A percentile compares a stretch with the other conserved stretches of the same genome.
These are phyloP conservation scores for Brettanomyces custersianus DNA, from an alignment of 805 yeast species.

Conservation along the genomic window DNA sequence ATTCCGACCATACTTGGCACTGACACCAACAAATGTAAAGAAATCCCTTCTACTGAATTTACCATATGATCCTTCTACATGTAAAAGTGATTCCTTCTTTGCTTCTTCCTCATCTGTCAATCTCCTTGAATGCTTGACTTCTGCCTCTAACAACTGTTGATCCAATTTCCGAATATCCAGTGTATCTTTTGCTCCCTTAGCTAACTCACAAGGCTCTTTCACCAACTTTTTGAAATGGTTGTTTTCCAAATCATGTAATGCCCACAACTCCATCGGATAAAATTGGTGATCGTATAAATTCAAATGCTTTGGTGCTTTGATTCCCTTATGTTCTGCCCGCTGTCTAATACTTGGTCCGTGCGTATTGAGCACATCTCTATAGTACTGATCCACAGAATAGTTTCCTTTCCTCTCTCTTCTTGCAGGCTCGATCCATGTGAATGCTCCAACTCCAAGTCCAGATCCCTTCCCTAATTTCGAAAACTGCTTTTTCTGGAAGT, in stretches of 20 bases:
- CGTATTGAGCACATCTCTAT: conserved; percentile 38
- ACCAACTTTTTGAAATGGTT: conserved; percentile 64
- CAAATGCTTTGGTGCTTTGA: conserved; percentile 78
- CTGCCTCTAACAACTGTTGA: conserved; percentile 49
- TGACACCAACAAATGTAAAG: conserved; percentile 63
- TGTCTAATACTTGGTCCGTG: conserved; percentile 36
- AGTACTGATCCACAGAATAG: conserved; percentile 78
- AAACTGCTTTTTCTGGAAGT: conserved; percentile 57
- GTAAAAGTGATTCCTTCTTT: conserved; percentile 48
- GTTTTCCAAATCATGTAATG: conserved; percentile 73
- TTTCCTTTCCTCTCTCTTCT: conserved; percentile 80
- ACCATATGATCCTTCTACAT: conserved; percentile 62
- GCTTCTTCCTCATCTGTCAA: conserved; percentile 75
- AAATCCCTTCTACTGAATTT: conserved; percentile 89
- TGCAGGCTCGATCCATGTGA: conserved; percentile 77
- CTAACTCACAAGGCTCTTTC: conserved; percentile 53
- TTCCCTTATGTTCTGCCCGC: conserved; percentile 36
- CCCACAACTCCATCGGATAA: conserved; percentile 66
- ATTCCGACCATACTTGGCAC: conserved; percentile 76
- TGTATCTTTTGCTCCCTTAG: conserved; percentile 37
- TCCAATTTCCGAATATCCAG: conserved; percentile 15
- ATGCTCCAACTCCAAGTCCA: conserved; percentile 30
- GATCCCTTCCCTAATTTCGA: conserved; percentile 34
- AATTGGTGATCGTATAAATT: conserved; percentile 87
- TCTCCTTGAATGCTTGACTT: conserved; percentile 69